phyloP scores from a whole-genome alignment of 1,284 basidiomycete genomes.

The Termitomyces sp. region DNA sequence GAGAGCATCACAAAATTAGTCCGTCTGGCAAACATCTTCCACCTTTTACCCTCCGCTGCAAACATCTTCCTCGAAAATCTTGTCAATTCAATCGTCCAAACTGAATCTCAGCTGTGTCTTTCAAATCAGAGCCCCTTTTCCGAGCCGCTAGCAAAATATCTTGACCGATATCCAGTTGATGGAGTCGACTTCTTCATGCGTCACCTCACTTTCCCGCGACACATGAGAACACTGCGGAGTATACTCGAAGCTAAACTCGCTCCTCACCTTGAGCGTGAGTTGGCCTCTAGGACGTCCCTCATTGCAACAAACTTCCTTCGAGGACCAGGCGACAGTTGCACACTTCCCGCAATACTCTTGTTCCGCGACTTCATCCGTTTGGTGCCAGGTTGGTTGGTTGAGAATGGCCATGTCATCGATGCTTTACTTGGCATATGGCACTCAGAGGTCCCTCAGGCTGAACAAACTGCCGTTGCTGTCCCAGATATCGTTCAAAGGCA shows the following conservation, averaged over 20 bases:
- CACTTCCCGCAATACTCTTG: slow-evolving; percentile 70
- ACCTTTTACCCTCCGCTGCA: slow-evolving; percentile 89
- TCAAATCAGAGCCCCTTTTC: slow-evolving; percentile 91
- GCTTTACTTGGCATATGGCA: slow-evolving; percentile 74
- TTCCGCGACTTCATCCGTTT: slow-evolving; percentile 73
- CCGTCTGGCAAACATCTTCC: slow-evolving; percentile 94
- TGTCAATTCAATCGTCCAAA: slow-evolving; percentile 86
- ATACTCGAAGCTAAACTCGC: slow-evolving; percentile 77
- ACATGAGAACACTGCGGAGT: slow-evolving; percentile 77
- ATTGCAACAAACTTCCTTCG: slow-evolving; percentile 62
- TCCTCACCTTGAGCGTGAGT: slow-evolving; percentile 70
- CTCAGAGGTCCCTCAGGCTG: slow-evolving; percentile 44
- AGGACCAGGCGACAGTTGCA: slow-evolving; percentile 47
- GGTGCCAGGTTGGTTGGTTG: slow-evolving; percentile 69
- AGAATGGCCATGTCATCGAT: slow-evolving; percentile 62
- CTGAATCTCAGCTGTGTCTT: slow-evolving; percentile 88
- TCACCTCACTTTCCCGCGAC: slow-evolving; percentile 69
- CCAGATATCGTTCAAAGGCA: slow-evolving; percentile 62
- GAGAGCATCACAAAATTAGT: slow-evolving; percentile 92
- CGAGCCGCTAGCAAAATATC: slow-evolving; percentile 85
- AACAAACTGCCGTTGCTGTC: slow-evolving; percentile 42
- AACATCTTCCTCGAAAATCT: slow-evolving; percentile 90
- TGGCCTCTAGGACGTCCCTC: slow-evolving; percentile 58
- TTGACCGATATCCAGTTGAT: slow-evolving; percentile 87
- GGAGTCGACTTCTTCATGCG: slow-evolving; percentile 83